Base-by-base conservation (phyloP, 2,329 filamentous ascomycete species). In the Tolypocladium tropicale region DNA sequence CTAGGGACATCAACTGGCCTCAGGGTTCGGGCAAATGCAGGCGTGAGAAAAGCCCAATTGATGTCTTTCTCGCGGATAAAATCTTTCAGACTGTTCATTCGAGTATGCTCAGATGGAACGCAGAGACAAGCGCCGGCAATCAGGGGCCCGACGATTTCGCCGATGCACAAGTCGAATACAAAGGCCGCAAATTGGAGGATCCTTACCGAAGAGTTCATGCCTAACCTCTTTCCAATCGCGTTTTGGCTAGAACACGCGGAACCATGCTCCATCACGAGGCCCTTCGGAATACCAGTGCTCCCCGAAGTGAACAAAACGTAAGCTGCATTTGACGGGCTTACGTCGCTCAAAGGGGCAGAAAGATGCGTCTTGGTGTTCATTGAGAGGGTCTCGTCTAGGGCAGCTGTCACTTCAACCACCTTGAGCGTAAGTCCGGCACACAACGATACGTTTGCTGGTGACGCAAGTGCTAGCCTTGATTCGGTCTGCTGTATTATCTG, bases 121-220 rank as follows among this genome's bases (percentile, higher is more conserved):
- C 59, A 60, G 11, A 60, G 21, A 25, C 49, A 53, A 12, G 37
- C 57, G 5, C 59, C 59, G 21, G 30, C 28, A 23, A 54, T 21
- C 2, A 60, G 55, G 16, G 55, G 37, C 16, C n/a, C 28, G 37
- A 60, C 50, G 14, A 60, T 56, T 32, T 58, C 59, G 7, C 36
- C 25, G 28, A 57, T 53, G 18, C 50, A 48, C 12, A 55, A 14
- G 32, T 60, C 59, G 46, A 59, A 60, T 5, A 54, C 53, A 23
- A 56, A 59, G 12, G 56, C 46, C 12, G 57, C 57, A 28, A 58
- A 59, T 25, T 58, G 55, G 9, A 60, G 52, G 9, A 56, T 53
- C 3, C 59, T 53, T 7, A 32, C 25, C 3, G 41, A 28, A 11
- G 52, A 18, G 3, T 28, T 49, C 12, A 56, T 36, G 2, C 23